Conservation (phyloP, 495 filamentous ascomycete genomes). For the Xylaria bambusicola region DNA sequence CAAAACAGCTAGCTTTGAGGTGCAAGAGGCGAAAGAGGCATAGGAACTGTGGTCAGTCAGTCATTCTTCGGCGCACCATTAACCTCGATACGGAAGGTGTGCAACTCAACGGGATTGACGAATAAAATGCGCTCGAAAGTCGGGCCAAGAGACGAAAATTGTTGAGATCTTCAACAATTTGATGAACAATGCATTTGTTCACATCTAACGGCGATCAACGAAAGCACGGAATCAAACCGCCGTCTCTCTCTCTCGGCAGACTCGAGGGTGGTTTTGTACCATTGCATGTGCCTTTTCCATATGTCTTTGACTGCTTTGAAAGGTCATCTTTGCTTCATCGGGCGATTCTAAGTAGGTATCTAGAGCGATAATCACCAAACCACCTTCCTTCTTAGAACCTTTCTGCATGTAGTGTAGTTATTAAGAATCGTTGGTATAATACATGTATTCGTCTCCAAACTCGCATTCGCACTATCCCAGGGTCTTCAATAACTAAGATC, state of each 20-base stretch:
- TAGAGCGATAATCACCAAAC: background rate
- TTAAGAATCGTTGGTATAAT: no score
- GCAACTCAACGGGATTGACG: background rate
- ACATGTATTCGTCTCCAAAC: no score
- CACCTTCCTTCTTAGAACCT: background rate
- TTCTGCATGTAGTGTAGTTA: no score
- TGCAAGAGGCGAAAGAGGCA: no score
- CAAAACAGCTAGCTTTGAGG: no score
- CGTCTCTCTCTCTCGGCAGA: no score
- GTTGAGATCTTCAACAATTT: background rate
- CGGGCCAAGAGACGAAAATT: background rate
- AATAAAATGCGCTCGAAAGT: background rate
- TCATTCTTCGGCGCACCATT: no score
- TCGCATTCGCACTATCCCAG: no score
- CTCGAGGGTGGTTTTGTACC: no score
- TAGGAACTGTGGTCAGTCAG: background rate
- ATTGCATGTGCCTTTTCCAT: background rate
- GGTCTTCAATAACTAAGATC: no score
- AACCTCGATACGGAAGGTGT: slow-evolving; percentile 8
- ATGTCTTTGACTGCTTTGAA: background rate
- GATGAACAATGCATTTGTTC: background rate
- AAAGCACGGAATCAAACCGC: slow-evolving; percentile 5
- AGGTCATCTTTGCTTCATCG: background rate
- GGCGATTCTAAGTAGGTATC: no score
- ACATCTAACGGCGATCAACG: background rate